Percentiles rank a stretch among this genome's conserved stretches.
Conservation (phyloP, 2,329 filamentous ascomycete genomes). For the Trichophyton schoenleinii region DNA sequence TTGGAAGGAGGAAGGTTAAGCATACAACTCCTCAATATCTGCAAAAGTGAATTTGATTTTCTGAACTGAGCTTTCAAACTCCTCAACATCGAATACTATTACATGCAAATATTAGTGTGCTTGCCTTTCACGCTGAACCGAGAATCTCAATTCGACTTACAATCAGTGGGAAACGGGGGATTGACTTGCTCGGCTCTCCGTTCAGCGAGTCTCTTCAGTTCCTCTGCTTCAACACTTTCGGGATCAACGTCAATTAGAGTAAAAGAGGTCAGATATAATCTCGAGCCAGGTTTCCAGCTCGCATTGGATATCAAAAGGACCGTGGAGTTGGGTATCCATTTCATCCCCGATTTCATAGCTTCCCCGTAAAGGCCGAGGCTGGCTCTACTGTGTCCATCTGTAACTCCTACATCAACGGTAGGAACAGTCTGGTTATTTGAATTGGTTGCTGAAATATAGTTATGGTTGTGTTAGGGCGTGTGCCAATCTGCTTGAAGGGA, state of each 20-base stretch:
- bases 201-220: conserved; percentile 33
- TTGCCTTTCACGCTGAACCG: too few relatives aligned
- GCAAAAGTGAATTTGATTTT: conserved; percentile 13
- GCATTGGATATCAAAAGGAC: conserved; percentile 32
- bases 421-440: conserved; percentile 18
- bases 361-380: conserved; percentile 36
- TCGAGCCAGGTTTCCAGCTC: conserved; percentile 25
- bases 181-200: conserved; percentile 35
- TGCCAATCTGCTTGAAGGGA: background rate
- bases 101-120: background rate
- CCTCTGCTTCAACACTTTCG: conserved; percentile 32
- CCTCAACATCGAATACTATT: conserved; percentile 12
- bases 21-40: conserved; percentile 14
- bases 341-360: conserved; percentile 24
- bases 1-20: too few relatives aligned
- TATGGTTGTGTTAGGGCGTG: background rate
- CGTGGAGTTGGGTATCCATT: conserved; percentile 29
- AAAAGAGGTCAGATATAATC: conserved; percentile 27
- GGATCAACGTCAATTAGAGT: conserved; percentile 40
- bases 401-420: conserved; percentile 33
- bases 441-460: background rate
- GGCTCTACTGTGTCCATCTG: conserved; percentile 39
- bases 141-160: conserved; percentile 12
- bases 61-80: conserved; percentile 3
- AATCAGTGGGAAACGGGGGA: conserved; percentile 28